Conservation (phyloP, 2,329 filamentous ascomycete genomes). For the Colletotrichum tamarilloi region DNA sequence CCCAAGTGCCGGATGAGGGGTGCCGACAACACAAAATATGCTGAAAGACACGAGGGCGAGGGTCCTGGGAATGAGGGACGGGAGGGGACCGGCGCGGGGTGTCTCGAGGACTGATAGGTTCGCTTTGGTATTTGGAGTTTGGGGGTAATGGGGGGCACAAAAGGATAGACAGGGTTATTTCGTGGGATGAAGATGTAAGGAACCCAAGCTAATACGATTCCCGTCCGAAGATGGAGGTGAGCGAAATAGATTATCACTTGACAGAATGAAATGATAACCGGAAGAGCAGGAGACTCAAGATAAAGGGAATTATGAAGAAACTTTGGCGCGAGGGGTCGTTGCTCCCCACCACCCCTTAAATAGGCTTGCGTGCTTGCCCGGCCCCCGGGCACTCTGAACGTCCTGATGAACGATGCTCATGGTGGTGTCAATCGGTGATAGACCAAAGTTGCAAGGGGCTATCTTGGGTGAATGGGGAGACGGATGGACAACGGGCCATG, state of each 20-base stretch:
- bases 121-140: conserved; percentile 12
- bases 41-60: conserved; percentile 16
- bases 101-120: conserved; percentile 33
- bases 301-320: neutral
- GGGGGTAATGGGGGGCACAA: conserved; percentile 16
- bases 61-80: conserved; percentile 6
- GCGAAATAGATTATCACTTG: conserved; percentile 19
- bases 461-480: conserved; percentile 32
- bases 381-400: neutral
- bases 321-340: conserved; percentile 16
- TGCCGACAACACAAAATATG: conserved; percentile 8
- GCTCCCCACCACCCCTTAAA: conserved; percentile 28
- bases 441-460: conserved; percentile 31
- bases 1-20: conserved; percentile 22
- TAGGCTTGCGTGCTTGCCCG: conserved; percentile 23
- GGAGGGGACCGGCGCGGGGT: conserved; percentile 35
- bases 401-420: conserved; percentile 25
- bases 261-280: neutral
- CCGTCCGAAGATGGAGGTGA: neutral
- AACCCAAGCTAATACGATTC: conserved; percentile 5
- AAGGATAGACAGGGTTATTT: conserved; percentile 25
- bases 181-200: conserved; percentile 38
- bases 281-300: conserved; percentile 2
- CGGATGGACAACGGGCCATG: conserved; percentile 24
- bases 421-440: conserved; percentile 37